A percentile compares a stretch with the other conserved stretches of the same genome.
Conservation (phyloP, 768 basidiomycete species). For the Ramaria sp. region DNA sequence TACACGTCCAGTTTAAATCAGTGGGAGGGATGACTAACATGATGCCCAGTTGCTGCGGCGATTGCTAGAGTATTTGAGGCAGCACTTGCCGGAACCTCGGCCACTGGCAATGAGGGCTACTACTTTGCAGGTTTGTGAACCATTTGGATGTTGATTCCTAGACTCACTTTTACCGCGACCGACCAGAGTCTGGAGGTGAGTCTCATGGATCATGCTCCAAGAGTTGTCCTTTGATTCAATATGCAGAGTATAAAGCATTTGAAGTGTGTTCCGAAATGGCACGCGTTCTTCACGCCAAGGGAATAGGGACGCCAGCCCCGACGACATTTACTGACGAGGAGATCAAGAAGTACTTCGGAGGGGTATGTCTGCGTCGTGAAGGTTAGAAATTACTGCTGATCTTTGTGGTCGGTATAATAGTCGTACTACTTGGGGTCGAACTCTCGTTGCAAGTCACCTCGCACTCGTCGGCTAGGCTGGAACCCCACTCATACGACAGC, state of each 20-base stretch:
- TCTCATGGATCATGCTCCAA: neutral
- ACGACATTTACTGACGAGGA: constrained; percentile 38
- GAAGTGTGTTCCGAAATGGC: constrained; percentile 32
- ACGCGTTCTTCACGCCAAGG: constrained; percentile 25
- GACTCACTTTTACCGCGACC: neutral
- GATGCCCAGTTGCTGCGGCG: constrained; percentile 12
- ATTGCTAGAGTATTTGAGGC: constrained; percentile 38
- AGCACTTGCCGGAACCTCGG: constrained; percentile 15
- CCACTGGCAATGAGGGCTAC: constrained; percentile 36
- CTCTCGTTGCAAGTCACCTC: constrained; percentile 32
- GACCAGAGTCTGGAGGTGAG: neutral
- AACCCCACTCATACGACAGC: constrained; percentile 31
- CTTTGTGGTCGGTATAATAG: constrained; percentile 8
- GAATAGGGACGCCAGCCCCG: constrained; percentile 29
- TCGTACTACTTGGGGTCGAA: constrained; percentile 29
- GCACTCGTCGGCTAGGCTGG: constrained; percentile 40
- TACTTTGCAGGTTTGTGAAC: constrained; percentile 34
- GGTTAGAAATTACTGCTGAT: neutral
- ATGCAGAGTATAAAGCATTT: constrained; percentile 34
- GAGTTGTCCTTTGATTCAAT: constrained; percentile 12
- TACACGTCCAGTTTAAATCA: constrained; percentile 22
- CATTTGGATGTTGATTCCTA: neutral
- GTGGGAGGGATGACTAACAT: neutral
- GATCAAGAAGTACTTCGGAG: constrained; percentile 31
- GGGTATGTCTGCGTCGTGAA: constrained; percentile 14